These are phyloP conservation scores for Penicillium mononematosum DNA, from an alignment of 495 filamentous ascomycete species.

Conservation along the genomic window DNA sequence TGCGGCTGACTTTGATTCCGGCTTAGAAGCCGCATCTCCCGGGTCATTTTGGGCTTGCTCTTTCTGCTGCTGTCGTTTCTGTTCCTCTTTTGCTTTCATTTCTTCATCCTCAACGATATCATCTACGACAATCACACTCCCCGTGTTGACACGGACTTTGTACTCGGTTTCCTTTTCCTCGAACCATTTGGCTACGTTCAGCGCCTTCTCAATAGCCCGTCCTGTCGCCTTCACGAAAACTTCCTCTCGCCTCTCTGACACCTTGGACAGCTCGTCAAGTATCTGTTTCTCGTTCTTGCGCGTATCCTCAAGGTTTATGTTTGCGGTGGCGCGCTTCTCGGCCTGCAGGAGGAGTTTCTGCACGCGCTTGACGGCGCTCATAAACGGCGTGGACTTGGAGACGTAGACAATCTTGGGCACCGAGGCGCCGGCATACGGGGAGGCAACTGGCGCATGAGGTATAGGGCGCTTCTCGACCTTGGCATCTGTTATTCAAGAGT, in stretches of 20 bases:
- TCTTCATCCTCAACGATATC: slow-evolving; percentile 56
- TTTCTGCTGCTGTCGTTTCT: slow-evolving; percentile 28
- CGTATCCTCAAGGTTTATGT: slow-evolving; percentile 37
- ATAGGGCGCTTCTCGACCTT: slow-evolving; percentile 67
- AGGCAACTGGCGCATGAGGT: slow-evolving; percentile 62
- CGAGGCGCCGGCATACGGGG: slow-evolving; percentile 50
- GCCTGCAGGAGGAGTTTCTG: slow-evolving; percentile 66
- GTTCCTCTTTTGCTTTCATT: slow-evolving; percentile 22
- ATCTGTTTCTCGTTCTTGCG: slow-evolving; percentile 42
- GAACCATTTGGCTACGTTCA: slow-evolving; percentile 64
- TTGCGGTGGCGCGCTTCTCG: slow-evolving; percentile 56
- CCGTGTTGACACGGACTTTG: slow-evolving; percentile 57
- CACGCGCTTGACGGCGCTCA: slow-evolving; percentile 78
- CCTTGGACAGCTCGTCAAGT: slow-evolving; percentile 40
- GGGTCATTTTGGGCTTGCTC: slow-evolving; percentile 7
- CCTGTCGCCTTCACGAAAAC: slow-evolving; percentile 78
- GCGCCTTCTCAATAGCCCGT: slow-evolving; percentile 70
- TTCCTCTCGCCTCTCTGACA: slow-evolving; percentile 49
- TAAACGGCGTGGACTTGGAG: slow-evolving; percentile 70
- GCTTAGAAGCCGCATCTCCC: slow-evolving; percentile 1
- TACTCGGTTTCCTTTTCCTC: slow-evolving; percentile 55
- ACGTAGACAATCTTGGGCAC: slow-evolving; percentile 74
- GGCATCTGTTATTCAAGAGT: slow-evolving; percentile 28
- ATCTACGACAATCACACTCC: slow-evolving; percentile 67
- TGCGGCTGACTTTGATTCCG: slow-evolving; percentile 22